Evolutionary conservation across 1,139 yeast genomes (phyloP), one percentile per base, ranked within the genome.

Genomic region (Debaryomyces sp.): DNA sequence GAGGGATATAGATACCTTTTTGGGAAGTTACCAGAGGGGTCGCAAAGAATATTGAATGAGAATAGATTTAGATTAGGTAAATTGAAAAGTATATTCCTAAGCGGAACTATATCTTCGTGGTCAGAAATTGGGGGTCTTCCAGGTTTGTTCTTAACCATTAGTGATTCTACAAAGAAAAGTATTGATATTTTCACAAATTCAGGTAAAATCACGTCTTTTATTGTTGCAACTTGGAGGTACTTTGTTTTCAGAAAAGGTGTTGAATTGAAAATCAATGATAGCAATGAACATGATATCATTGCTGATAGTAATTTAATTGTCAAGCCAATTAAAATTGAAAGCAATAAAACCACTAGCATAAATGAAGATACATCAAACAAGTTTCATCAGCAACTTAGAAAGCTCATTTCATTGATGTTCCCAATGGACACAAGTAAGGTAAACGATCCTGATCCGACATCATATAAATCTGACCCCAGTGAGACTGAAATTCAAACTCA

Each of bases 231-330:
- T 0, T 91, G 97, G 97, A 76, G 97, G 55, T 84, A 84, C 53
- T 92, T 92, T 68, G 90, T 91, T n/a, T 90, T 89, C 64, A 79
- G 97, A 56, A 81, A 84, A 56, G 95, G 95, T 3, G 80, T 89
- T 44, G 75, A 79, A 39, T 64, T 90, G 47, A 69, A 66, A n/a
- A 69, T 82, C 8, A 66, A 67, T 5, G 71, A 77, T 18, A 61
- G 77, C 1, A 62, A 63, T 2, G 69, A 75, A 12, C 63, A 66
- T 3, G 61, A 66, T 4, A 55, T 70, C 2, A 74, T 77, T 42
- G 75, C 76, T 6, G 89, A 85, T 57, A 78, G 82, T 9, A 71
- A 73, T 39, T 61, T 89, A 44, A 66, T 69, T 1, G 80, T 89
- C 3, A 73, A 67, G 23, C 80, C 92, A 0, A 70, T 89, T 4